These are phyloP conservation scores for Rhizopus sp. DNA, from an alignment of 371 early-diverging fungal species.

Conservation along the genomic window DNA sequence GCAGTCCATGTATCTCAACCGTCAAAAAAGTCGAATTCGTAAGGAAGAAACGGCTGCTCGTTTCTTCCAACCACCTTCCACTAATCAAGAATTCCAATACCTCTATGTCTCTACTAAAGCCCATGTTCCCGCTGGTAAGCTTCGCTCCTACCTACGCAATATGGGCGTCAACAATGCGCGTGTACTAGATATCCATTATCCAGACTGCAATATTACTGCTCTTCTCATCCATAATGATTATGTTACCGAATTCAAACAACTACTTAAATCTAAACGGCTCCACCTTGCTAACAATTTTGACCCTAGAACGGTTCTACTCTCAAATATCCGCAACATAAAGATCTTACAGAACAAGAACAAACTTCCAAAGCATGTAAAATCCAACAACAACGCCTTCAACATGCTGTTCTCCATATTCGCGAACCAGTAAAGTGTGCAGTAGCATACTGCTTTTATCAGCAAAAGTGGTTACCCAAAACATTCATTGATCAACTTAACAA, in stretches of 20 bases:
- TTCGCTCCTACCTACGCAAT: not conserved
- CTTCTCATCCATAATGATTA: slow-evolving; percentile 4
- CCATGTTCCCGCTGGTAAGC: not conserved
- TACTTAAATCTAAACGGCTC: not conserved
- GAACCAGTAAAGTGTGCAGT: too few relatives aligned
- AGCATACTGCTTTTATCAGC: slow-evolving; percentile 6
- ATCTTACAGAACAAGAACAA: not conserved
- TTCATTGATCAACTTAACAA: too few relatives aligned
- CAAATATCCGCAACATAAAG: not conserved
- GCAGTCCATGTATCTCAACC: not conserved
- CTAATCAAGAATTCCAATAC: slow-evolving; percentile 6
- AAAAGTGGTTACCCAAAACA: not conserved
- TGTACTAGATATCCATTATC: slow-evolving; percentile 6
- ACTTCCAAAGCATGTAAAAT: not conserved
- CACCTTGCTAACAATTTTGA: not conserved
- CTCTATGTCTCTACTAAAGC: not conserved
- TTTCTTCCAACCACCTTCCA: slow-evolving; percentile 3
- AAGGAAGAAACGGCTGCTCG: slow-evolving; percentile 4
- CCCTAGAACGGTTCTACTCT: not conserved
- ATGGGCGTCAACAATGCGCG: not conserved
- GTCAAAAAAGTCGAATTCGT: not conserved
- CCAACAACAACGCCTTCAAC: not conserved
- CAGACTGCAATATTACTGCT: slow-evolving; percentile 5
- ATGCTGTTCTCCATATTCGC: not conserved
- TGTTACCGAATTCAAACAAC: too few relatives aligned